Evolutionary conservation across 1,284 basidiomycete genomes (phyloP).

Genomic region (Ganoderma multipileum): DNA sequence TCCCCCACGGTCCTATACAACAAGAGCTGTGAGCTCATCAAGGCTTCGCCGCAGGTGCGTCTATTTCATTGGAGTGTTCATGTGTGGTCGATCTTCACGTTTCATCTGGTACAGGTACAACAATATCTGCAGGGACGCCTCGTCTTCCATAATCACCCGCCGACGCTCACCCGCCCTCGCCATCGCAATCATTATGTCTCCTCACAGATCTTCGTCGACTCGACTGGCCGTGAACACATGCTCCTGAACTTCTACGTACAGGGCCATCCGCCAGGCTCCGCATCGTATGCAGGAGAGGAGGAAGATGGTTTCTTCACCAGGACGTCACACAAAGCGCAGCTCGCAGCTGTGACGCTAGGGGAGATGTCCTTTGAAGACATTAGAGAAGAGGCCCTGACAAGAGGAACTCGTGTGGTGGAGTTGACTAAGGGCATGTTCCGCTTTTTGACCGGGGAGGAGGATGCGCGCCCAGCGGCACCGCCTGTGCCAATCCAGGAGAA

Average conservation of each 20-base stretch:
- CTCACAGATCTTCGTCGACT: slow-evolving; percentile 75
- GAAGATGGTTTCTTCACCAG: slow-evolving; percentile 17
- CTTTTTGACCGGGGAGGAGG: slow-evolving; percentile 67
- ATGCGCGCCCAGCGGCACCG: slow-evolving; percentile 45
- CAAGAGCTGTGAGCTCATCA: slow-evolving; percentile 86
- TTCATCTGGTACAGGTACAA: slow-evolving; percentile 53
- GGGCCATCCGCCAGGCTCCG: slow-evolving; percentile 51
- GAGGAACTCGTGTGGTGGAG: slow-evolving; percentile 43
- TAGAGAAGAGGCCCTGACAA: slow-evolving; percentile 47
- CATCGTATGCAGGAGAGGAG: slow-evolving; percentile 20
- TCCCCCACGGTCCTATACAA: slow-evolving; percentile 91
- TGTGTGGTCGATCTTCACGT: neutral
- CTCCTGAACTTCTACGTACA: slow-evolving; percentile 81
- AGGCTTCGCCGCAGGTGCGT: slow-evolving; percentile 71
- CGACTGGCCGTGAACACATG: slow-evolving; percentile 78
- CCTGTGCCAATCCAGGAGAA: slow-evolving; percentile 40
- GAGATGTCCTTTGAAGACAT: slow-evolving; percentile 63
- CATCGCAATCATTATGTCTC: slow-evolving; percentile 82
- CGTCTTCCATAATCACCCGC: slow-evolving; percentile 80
- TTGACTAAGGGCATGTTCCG: slow-evolving; percentile 62
- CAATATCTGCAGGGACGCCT: slow-evolving; percentile 71
- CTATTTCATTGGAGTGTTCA: neutral
- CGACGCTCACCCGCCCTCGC: slow-evolving; percentile 70
- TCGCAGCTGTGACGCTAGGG: slow-evolving; percentile 47
- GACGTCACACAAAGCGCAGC: slow-evolving; percentile 47